Conservation (phyloP, 345 rosid genomes). For the Eucalyptus pumila region DNA sequence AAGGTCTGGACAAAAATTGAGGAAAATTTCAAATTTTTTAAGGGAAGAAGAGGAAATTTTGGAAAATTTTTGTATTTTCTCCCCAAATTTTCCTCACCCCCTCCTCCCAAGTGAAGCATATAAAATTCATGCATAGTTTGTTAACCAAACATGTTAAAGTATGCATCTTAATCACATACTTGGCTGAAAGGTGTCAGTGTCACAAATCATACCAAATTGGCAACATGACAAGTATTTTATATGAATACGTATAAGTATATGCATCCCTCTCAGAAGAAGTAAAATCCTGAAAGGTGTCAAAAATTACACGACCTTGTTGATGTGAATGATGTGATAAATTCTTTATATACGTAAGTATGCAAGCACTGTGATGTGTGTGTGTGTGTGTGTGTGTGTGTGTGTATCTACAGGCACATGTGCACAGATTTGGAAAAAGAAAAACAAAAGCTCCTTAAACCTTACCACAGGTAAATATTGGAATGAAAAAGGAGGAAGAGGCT, state of each 20-base stretch:
- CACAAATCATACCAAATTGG: not conserved
- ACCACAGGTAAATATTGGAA: not conserved
- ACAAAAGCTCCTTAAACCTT: not conserved
- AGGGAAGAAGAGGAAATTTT: not conserved
- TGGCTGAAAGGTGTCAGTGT: not conserved
- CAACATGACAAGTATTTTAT: not conserved
- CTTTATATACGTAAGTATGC: not conserved
- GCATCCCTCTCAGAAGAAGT: not conserved
- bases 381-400: no score
- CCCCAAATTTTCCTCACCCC: not conserved
- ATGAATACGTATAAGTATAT: not conserved
- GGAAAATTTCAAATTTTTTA: not conserved
- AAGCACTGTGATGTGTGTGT: not conserved
- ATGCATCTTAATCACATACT: not conserved
- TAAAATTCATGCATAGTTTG: not conserved
- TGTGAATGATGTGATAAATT: not conserved
- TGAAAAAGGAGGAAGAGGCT: not conserved
- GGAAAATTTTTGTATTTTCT: not conserved
- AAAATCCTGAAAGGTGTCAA: not conserved
- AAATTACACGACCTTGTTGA: not conserved
- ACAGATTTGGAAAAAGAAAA: not conserved
- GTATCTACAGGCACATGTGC: not conserved
- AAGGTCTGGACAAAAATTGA: not conserved
- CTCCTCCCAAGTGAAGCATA: not conserved
- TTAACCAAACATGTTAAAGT: not conserved